Conservation (phyloP, 306 rosid species). For the Castanospermum australe region DNA sequence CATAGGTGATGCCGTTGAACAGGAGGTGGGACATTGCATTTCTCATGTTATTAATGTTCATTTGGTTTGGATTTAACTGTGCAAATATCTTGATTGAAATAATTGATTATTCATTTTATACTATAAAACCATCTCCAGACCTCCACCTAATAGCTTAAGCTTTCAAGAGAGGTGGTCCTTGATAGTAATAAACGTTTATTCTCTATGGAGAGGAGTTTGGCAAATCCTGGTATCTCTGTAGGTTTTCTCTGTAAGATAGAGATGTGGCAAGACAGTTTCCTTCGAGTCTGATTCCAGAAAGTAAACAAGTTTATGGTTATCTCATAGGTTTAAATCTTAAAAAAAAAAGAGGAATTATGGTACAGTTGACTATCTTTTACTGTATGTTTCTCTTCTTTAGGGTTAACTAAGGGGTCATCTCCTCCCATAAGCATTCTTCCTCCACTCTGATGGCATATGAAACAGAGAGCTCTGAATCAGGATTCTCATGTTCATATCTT, state of each 20-base stretch:
- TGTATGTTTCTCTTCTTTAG: neutral
- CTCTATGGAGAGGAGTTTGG: neutral
- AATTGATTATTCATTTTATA: neutral
- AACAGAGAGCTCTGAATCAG: neutral
- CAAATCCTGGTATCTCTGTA: neutral
- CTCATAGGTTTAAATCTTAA: neutral
- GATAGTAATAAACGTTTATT: neutral
- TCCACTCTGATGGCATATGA: neutral
- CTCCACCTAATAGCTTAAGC: too few relatives aligned
- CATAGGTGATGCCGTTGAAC: conserved; percentile 88
- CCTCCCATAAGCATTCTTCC: neutral
- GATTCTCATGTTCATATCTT: neutral
- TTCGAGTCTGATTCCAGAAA: neutral
- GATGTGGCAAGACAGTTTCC: neutral
- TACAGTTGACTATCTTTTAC: neutral
- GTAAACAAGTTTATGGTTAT: neutral
- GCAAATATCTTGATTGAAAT: neutral
- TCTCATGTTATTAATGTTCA: conserved; percentile 11
- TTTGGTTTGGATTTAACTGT: neutral
- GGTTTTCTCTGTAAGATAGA: neutral
- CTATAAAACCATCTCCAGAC: too few relatives aligned
- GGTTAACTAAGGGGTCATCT: neutral
- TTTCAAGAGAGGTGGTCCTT: too few relatives aligned
- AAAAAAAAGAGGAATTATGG: neutral
- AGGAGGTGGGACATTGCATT: conserved; percentile 69